A percentile compares a stretch with the other conserved stretches of the same genome.
These are phyloP conservation scores for Ogataea henricii DNA, from an alignment of 805 yeast genomes.

Conservation along the genomic window DNA sequence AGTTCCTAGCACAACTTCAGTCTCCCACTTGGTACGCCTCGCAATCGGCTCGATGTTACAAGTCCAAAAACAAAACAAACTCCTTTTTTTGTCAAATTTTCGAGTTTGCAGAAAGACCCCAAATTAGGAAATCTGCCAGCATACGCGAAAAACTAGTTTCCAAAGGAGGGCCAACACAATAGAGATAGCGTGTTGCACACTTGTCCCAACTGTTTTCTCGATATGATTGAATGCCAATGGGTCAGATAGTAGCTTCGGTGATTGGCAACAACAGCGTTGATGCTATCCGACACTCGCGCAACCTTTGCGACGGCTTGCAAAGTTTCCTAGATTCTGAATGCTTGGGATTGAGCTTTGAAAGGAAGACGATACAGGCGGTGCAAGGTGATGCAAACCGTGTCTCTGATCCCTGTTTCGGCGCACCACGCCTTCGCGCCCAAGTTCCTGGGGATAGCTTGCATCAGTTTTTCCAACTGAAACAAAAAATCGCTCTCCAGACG, in stretches of 20 bases:
- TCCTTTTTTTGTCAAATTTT: slow-evolving; percentile 1
- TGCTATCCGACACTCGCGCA: too few relatives aligned
- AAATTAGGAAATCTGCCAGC: slow-evolving; percentile 13
- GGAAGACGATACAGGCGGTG: background rate
- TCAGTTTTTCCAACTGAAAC: background rate
- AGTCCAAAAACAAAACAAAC: slow-evolving; percentile 14
- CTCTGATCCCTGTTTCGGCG: background rate
- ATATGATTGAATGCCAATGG: too few relatives aligned
- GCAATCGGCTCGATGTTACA: background rate
- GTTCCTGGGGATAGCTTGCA: background rate
- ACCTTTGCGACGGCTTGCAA: too few relatives aligned
- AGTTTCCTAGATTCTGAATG: too few relatives aligned
- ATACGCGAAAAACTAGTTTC: slow-evolving; percentile 8
- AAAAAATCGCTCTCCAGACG: background rate
- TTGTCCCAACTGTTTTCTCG: background rate
- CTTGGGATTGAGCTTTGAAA: too few relatives aligned
- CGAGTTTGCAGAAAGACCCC: slow-evolving; percentile 7
- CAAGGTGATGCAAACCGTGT: slow-evolving; percentile 4
- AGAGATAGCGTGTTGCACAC: background rate
- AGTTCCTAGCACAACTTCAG: background rate
- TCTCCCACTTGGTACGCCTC: slow-evolving; percentile 1
- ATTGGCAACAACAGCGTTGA: too few relatives aligned
- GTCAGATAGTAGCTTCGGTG: too few relatives aligned
- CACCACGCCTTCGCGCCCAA: background rate
- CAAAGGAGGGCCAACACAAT: slow-evolving; percentile 6